Conservation (phyloP, 805 yeast genomes). For the Wickerhamomyces bovis region DNA sequence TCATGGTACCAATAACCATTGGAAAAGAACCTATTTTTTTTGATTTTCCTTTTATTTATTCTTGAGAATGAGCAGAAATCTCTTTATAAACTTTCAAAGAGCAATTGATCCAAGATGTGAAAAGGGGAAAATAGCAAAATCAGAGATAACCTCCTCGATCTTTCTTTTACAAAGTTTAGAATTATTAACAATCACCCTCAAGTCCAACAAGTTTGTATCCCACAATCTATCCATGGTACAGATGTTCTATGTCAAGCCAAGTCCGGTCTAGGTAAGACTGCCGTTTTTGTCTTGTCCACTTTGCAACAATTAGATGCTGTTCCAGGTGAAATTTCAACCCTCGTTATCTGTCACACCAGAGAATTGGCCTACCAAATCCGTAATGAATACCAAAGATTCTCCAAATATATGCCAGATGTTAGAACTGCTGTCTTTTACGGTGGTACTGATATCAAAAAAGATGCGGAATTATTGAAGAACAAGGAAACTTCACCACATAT, state of each 20-base stretch:
- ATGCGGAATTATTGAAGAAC: slow-evolving; percentile 80
- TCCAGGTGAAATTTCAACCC: slow-evolving; percentile 91
- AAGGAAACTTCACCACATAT: slow-evolving; percentile 95
- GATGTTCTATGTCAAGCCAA: slow-evolving; percentile 98
- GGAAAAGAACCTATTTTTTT: background rate
- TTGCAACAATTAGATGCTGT: slow-evolving; percentile 96
- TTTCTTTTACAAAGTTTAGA: background rate
- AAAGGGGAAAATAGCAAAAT: background rate
- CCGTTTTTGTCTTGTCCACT: slow-evolving; percentile 93
- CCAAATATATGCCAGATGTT: slow-evolving; percentile 97
- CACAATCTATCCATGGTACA: slow-evolving; percentile 95
- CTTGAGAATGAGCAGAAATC: background rate
- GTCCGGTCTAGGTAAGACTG: slow-evolving; percentile 99
- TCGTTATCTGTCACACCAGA: slow-evolving; percentile 97
- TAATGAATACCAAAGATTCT: slow-evolving; percentile 94
- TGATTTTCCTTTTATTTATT: background rate
- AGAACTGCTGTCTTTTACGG: slow-evolving; percentile 96
- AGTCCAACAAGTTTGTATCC: slow-evolving; percentile 98
- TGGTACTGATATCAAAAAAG: slow-evolving; percentile 83
- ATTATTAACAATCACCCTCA: slow-evolving; percentile 9
- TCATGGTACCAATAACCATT: background rate
- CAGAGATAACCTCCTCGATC: background rate
- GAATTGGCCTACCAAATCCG: slow-evolving; percentile 97
- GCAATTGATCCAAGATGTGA: background rate
- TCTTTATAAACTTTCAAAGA: background rate